Conservation (phyloP, 257 asterid genomes). For the Petunia secreta region DNA sequence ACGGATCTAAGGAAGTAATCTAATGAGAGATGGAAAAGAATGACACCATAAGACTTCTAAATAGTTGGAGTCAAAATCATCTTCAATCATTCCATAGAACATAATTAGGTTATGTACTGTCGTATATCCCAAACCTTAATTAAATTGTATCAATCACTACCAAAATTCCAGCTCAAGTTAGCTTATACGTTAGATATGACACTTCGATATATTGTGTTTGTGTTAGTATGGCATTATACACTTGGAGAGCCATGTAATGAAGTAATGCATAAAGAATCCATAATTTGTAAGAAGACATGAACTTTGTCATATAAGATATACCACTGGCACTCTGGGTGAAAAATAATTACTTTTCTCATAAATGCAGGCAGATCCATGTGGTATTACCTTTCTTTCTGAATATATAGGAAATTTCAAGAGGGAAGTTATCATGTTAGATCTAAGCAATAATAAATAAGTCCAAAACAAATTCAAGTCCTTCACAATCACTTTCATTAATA, state of each 20-base stretch:
- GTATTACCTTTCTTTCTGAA: not conserved
- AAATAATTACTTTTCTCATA: not conserved
- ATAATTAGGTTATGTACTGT: not conserved
- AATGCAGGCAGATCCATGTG: not conserved
- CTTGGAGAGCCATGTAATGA: not conserved
- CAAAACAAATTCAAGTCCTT: not conserved
- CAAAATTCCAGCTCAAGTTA: not conserved
- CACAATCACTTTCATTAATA: not conserved
- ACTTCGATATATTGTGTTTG: too few species aligned
- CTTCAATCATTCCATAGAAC: not conserved
- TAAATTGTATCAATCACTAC: not conserved
- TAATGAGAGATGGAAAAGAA: not conserved
- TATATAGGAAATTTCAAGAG: not conserved
- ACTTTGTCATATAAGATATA: too few species aligned
- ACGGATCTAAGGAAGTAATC: not conserved
- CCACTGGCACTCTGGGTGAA: too few species aligned
- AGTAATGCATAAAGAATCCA: too few species aligned
- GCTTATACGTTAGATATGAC: not conserved
- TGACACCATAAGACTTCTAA: not conserved
- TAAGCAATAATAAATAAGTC: not conserved
- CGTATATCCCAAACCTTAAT: not conserved
- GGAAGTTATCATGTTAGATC: not conserved
- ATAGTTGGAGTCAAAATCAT: not conserved
- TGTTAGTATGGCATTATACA: not conserved
- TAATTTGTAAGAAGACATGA: too few species aligned